Evolutionary conservation across 2,329 filamentous ascomycete genomes (phyloP).

Genomic region (Penicillium janthinellum): DNA sequence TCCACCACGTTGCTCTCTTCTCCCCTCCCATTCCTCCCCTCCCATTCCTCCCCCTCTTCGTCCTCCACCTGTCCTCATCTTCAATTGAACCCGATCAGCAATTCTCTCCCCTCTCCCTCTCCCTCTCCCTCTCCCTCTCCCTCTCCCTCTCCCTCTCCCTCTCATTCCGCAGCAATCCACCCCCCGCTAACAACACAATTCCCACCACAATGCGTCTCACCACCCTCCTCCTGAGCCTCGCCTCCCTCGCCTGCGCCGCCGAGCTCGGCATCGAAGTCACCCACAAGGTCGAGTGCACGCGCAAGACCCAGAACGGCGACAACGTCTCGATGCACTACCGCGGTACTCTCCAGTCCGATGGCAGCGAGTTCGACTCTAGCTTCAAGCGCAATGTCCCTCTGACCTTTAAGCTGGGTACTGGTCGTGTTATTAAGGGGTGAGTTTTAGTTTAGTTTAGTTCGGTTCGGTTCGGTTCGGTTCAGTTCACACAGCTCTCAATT

Average conservation of each 20-base stretch:
- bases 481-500: background rate
- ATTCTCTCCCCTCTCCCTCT: background rate
- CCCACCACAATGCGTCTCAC: slow-evolving; percentile 49
- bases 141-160: too few relatives aligned
- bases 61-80: background rate
- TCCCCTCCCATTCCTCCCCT: background rate
- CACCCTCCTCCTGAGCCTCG: slow-evolving; percentile 43
- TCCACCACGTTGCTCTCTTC: slow-evolving; percentile 7
- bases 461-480: background rate
- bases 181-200: background rate
- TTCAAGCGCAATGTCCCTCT: slow-evolving; percentile 79
- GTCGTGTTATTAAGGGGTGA: slow-evolving; percentile 86
- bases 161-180: background rate
- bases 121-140: too few relatives aligned
- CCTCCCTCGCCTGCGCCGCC: slow-evolving; percentile 52
- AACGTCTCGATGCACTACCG: slow-evolving; percentile 84
- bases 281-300: slow-evolving; percentile 72
- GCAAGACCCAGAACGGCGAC: slow-evolving; percentile 76
- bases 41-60: background rate
- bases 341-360: slow-evolving; percentile 73
- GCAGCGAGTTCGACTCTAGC: slow-evolving; percentile 79
- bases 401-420: slow-evolving; percentile 74
- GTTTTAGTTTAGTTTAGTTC: slow-evolving; percentile 33
- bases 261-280: slow-evolving; percentile 76
- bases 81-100: background rate